Base-by-base conservation (phyloP, 495 filamentous ascomycete species). In the Xylaria flabelliformis region DNA sequence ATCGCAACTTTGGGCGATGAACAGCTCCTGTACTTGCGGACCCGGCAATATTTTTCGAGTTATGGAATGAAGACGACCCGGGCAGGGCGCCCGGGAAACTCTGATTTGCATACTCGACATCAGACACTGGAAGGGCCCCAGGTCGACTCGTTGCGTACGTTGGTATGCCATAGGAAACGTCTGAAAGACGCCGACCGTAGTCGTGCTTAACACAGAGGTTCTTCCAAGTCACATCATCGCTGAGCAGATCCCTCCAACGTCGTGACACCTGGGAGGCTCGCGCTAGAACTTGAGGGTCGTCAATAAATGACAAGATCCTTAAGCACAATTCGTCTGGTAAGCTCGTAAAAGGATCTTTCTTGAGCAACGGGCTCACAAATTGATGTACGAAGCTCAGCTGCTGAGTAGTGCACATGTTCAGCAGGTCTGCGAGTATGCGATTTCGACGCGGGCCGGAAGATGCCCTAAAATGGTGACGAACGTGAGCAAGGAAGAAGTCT, bases 171-270 rank as follows among this genome's bases (percentile, higher is more conserved):
- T 75, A 76, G 6, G 80, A 76, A 39, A 83, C 81, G 50, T 86
- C 85, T 9, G 86, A 87, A 67, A 85, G 75, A 58, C 85, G 81
- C 41, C 92, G 85, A 41, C 93, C 90, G 75, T 94, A 97, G 62
- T 93, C 93, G 80, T 97, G 94, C 80, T 97, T 97, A 67, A 97
- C 93, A 78, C 94, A 98, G 21, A 98, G 86, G 26, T 94, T 92
- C 85, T 97, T 97, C 96, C 96, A 99, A 2, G 97, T 97, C 79
- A 97, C 94, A 82, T 99, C 96, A 76, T 99, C 96, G 75, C 91
- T 94, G 55, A 98, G 83, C 4, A 99, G 85, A 77, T 97, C 93
- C n/a, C 92, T 88, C 96, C 96, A 99, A 73, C 94, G 88, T 58
- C 89, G 88, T 59, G 95, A 98, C 41, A 98, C 96, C 80, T 98